Evolutionary conservation across 768 basidiomycete species (phyloP).

Genomic region (Floccularia luteovirens): DNA sequence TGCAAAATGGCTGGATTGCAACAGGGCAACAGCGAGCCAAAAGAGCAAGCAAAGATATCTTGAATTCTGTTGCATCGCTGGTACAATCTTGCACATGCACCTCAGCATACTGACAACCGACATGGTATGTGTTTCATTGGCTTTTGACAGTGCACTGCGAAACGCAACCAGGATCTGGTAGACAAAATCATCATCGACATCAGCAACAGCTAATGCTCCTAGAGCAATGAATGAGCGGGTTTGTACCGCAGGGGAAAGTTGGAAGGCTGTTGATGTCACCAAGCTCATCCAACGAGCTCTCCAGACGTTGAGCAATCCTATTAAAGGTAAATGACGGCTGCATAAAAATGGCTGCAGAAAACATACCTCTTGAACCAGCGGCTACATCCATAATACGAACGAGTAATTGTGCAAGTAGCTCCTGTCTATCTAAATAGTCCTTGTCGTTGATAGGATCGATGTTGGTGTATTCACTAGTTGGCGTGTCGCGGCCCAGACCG

Average conservation of each 20-base stretch:
- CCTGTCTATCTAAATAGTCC: conserved; percentile 55
- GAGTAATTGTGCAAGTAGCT: conserved; percentile 57
- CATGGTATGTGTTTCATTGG: conserved; percentile 61
- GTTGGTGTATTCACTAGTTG: conserved; percentile 61
- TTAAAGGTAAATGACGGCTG: conserved; percentile 3
- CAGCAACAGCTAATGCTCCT: conserved; percentile 72
- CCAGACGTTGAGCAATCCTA: conserved; percentile 83
- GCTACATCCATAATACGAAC: conserved; percentile 55
- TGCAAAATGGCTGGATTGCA: conserved; percentile 69
- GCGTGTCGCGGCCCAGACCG: conserved; percentile 56
- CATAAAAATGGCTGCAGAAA: neutral
- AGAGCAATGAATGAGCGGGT: conserved; percentile 81
- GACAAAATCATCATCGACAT: conserved; percentile 88
- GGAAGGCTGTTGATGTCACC: conserved; percentile 84
- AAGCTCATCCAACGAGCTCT: conserved; percentile 91
- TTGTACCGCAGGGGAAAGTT: conserved; percentile 83
- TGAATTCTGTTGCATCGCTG: conserved; percentile 58
- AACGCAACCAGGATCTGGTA: conserved; percentile 92
- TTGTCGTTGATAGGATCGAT: conserved; percentile 48
- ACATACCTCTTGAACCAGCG: conserved; percentile 62
- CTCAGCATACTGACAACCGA: conserved; percentile 85
- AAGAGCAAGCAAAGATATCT: conserved; percentile 72
- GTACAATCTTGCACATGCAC: conserved; percentile 73
- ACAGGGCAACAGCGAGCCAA: conserved; percentile 82
- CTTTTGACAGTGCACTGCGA: conserved; percentile 57